Evolutionary conservation across 148 eudicot species (phyloP), one percentile per base, ranked within the genome.

Genomic region (Polygonum maritimum): DNA sequence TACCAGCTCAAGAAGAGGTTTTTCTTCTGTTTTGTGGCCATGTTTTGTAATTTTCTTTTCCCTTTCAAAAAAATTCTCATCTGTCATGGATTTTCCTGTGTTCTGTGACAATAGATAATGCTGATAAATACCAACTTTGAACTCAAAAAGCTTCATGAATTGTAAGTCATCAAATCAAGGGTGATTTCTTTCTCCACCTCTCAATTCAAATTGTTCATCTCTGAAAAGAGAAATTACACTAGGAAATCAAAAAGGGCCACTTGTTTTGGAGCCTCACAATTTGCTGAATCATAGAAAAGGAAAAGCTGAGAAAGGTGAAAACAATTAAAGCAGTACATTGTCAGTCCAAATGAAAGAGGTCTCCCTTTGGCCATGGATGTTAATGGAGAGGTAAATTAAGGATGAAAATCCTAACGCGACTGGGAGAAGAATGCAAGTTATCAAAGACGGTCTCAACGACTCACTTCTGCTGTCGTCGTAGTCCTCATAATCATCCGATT

Each of bases 401-500:
- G 80, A 79, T 31, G 78, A 84, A 48, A 87, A 75, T 9, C 79
- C 74, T 47, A 83, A 73, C 48, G 88, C 73, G 57, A 83, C 4
- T 19, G 82, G 79, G 26, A 83, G 55, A 54, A 85, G 16, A 55
- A 78, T 48, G 70, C 80, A 60, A 70, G 80, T 40, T 18, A 65
- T 70, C 58, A 35, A 51, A 41, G 78, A 76, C 38, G 79, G 77
- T 13, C 19, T 41, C 5, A 74, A 44, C 2, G 83, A 69, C 2
- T 76, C 72, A 21, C 77, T 58, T 71, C 85, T 87, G 39, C 76
- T 83, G 21, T 48, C 79, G 9, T 78, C 79, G 71, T 87, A 83
- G 10, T 82, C 81, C 33, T 86, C 85, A 26, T 89, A 86, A 54
- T 87, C 88, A 71, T 88, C 85, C 3, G 76, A 74, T 1, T 78